Evolutionary conservation across 805 yeast species (phyloP), one percentile per base, ranked within the genome.

Genomic region (Candida montana): DNA sequence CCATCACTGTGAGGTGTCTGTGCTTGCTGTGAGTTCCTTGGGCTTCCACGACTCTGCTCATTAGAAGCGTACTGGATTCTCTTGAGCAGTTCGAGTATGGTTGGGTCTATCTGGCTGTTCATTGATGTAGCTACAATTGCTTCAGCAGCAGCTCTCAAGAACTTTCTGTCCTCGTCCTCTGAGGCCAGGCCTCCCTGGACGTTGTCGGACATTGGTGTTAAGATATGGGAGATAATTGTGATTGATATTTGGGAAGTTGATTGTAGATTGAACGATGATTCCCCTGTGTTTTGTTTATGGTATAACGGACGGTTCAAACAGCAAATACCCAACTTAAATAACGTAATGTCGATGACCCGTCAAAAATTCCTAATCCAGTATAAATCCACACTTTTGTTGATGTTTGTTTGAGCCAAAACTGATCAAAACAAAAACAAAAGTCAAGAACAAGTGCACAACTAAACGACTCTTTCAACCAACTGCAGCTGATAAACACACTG

Each of bases 61-160:
- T 40, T 37, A 40, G 45, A 29, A 7, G 77, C 76, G 50, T 79
- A 79, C 52, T 79, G 83, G 33, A 79, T 64, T 40, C 86, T 58
- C 49, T 70, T 68, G 39, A 79, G 59, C n/a, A 79, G 63, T 52
- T 76, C 82, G 47, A 73, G 61, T 20, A 79, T 76, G 0, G 85
- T 78, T 5, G 86, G 85, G 54, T 79, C 86, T 7, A 79, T 73
- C 19, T 72, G 62, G 39, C 63, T 59, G 42, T 64, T 61, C 46
- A 69, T 68, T 3, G 74, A 69, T 0, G 77, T 72, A 20, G 78
- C 77, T 11, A 73, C 77, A 15, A 74, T 63, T 3, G 81, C 84
- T 52, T 79, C 83, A 44, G 75, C 74, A 3, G 86, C 86, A 16
- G 79, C 67, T 35, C 74, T 63, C 30, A 79, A 62, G 51, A 79